phyloP scores from a whole-genome alignment of 805 yeast genomes.

The Hanseniaspora meyeri region DNA sequence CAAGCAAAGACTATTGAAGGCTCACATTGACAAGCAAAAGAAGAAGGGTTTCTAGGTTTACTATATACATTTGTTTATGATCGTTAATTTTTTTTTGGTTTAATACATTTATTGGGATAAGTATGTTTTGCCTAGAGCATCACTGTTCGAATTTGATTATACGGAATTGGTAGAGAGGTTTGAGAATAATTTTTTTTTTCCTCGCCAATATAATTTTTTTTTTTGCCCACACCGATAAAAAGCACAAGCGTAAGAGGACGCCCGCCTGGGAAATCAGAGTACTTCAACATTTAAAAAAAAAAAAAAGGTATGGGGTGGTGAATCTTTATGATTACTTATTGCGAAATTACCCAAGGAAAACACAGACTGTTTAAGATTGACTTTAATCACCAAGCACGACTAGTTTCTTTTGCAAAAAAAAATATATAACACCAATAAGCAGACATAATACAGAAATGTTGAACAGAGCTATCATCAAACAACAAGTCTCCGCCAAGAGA shows the following conservation, averaged over 20 bases:
- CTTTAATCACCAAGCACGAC: no score
- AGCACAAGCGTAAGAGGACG: no score
- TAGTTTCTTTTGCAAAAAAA: background rate
- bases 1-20: conserved; percentile 71
- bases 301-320: no score
- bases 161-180: background rate
- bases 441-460: background rate
- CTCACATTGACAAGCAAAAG: conserved; percentile 84
- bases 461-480: background rate
- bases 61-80: background rate
- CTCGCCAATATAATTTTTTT: no score
- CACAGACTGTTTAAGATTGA: no score
- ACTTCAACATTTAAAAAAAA: background rate
- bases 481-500: conserved; percentile 34
- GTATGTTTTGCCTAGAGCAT: no score
- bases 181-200: background rate
- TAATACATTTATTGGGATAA: no score
- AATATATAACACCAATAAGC: background rate
- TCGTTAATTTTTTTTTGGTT: background rate
- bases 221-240: background rate
- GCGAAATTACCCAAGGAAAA: no score
- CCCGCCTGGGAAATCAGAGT: no score
- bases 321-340: no score
- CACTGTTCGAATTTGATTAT: background rate
- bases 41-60: conserved; percentile 51